Percentiles rank a stretch among this genome's conserved stretches.
These are phyloP conservation scores for Aspergillus sp. DNA, from an alignment of 2,329 filamentous ascomycete genomes.

Conservation along the genomic window DNA sequence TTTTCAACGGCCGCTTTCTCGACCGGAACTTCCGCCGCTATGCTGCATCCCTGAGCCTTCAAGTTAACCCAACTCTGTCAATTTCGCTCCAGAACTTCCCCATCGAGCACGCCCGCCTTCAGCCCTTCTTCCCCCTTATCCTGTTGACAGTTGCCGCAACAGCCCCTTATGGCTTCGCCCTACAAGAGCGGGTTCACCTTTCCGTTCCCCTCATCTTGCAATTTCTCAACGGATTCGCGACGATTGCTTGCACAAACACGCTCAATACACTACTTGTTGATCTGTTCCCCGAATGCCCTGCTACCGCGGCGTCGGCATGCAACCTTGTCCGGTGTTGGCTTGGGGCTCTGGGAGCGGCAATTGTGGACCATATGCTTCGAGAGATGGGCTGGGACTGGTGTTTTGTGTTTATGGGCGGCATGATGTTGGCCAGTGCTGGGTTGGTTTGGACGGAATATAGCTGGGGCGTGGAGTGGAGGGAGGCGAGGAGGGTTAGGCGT, in stretches of 20 bases:
- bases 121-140: conserved; percentile 25
- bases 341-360: conserved; percentile 27
- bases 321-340: conserved; percentile 32
- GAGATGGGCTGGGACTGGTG: conserved; percentile 28
- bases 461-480: conserved; percentile 23
- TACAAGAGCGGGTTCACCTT: conserved; percentile 21
- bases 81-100: conserved; percentile 49
- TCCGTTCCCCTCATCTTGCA: conserved; percentile 30
- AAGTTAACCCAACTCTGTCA: conserved; percentile 30
- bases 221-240: conserved; percentile 31
- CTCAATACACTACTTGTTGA: conserved; percentile 33
- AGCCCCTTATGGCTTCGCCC: conserved; percentile 33
- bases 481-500: not conserved
- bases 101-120: conserved; percentile 30
- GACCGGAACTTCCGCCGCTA: conserved; percentile 24
- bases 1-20: conserved; percentile 23
- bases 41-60: conserved; percentile 14
- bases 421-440: conserved; percentile 15
- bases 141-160: conserved; percentile 25
- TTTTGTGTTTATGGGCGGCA: conserved; percentile 26
- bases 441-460: conserved; percentile 18
- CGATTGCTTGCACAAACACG: conserved; percentile 22
- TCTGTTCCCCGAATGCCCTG: conserved; percentile 23
- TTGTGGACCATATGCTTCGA: conserved; percentile 26
- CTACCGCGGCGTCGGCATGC: conserved; percentile 29